These are phyloP conservation scores for Lactuca saligna DNA, from an alignment of 129 eudicot genomes.

Conservation along the genomic window DNA sequence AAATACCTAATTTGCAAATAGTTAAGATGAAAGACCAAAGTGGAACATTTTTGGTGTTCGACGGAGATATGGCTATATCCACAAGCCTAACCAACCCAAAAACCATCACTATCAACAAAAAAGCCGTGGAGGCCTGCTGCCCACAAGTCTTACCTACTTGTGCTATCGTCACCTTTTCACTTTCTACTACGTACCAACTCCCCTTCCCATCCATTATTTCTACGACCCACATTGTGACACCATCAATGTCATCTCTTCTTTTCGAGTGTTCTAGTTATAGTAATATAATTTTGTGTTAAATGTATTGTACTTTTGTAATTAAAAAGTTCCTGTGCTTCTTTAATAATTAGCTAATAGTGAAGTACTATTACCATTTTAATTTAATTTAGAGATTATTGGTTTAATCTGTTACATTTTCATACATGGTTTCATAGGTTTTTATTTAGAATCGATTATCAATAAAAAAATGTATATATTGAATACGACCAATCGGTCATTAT, in stretches of 20 bases:
- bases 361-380: no score
- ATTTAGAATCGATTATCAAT: no score
- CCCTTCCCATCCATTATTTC: not conserved
- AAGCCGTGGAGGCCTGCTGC: not conserved
- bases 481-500: no score
- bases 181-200: not conserved
- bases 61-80: not conserved
- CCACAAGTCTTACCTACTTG: conserved; percentile 15
- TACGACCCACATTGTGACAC: not conserved
- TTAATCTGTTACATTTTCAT: no score
- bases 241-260: not conserved
- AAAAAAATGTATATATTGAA: no score
- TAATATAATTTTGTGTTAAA: not conserved
- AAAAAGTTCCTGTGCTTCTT: no score
- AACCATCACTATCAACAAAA: not conserved
- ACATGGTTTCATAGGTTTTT: no score
- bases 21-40: no score
- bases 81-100: not conserved
- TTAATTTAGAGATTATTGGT: no score
- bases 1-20: no score
- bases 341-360: no score
- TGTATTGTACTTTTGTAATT: not conserved
- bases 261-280: not conserved
- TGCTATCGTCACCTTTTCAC: not conserved
- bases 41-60: no score